These are phyloP conservation scores for Tilletia caries DNA, from an alignment of 1,284 basidiomycete genomes.

Conservation along the genomic window DNA sequence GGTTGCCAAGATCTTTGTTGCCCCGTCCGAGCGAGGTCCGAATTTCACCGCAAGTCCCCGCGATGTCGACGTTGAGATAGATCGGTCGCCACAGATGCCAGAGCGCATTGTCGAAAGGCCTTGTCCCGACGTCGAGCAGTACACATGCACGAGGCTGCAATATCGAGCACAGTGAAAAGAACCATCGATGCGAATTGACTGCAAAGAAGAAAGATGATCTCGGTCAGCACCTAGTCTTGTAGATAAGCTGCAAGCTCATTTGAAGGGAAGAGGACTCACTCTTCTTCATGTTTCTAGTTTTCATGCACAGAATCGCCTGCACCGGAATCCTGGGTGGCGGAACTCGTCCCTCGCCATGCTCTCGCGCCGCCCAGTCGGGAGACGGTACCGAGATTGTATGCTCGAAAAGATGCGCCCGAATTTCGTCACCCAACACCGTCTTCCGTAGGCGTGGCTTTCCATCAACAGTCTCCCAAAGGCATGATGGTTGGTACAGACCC, in stretches of 20 bases:
- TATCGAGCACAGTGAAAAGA: slow-evolving; percentile 19
- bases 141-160: slow-evolving; percentile 14
- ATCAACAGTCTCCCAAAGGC: slow-evolving; percentile 32
- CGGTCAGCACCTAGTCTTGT: neutral
- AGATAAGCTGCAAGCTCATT: neutral
- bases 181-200: slow-evolving; percentile 18
- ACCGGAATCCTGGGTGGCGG: slow-evolving; percentile 15
- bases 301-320: slow-evolving; percentile 16
- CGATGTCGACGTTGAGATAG: slow-evolving; percentile 6
- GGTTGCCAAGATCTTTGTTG: slow-evolving; percentile 11
- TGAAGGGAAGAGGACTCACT: neutral
- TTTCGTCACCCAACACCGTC: slow-evolving; percentile 18
- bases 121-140: slow-evolving; percentile 15
- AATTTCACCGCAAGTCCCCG: slow-evolving; percentile 16
- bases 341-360: neutral
- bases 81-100: slow-evolving; percentile 18
- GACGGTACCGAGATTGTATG: slow-evolving; percentile 14
- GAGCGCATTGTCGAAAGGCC: slow-evolving; percentile 14
- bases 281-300: slow-evolving; percentile 18
- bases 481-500: slow-evolving; percentile 18
- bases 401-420: slow-evolving; percentile 17
- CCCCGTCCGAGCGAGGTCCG: neutral
- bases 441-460: slow-evolving; percentile 26
- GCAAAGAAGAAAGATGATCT: neutral
- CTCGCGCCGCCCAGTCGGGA: slow-evolving; percentile 16